These are phyloP conservation scores for Ambispora gerdemannii DNA, from an alignment of 192 early-diverging fungal species.

Conservation along the genomic window DNA sequence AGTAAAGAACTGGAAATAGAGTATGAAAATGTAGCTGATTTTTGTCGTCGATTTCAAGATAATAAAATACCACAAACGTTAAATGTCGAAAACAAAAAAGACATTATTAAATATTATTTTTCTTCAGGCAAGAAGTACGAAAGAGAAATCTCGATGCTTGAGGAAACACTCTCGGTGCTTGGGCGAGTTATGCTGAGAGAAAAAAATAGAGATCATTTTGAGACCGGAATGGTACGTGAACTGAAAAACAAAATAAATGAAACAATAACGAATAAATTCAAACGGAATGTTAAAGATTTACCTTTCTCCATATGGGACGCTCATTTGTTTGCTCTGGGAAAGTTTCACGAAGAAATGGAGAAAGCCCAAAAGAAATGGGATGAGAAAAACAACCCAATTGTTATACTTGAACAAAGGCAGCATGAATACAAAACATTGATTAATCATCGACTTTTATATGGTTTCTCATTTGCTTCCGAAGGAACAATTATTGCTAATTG, in stretches of 20 bases:
- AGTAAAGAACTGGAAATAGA: constrained; percentile 6
- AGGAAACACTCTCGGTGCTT: background rate
- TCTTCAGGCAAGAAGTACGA: background rate
- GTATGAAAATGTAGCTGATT: background rate
- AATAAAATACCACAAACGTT: background rate
- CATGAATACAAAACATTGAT: constrained; percentile 13
- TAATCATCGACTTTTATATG: constrained; percentile 15
- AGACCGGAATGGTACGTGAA: constrained; percentile 5
- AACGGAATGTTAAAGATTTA: background rate
- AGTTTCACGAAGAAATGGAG: constrained; percentile 16
- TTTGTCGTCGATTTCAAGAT: background rate
- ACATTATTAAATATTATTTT: background rate
- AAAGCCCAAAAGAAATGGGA: constrained; percentile 12
- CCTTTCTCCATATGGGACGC: constrained; percentile 2
- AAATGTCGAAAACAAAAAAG: constrained; percentile 14
- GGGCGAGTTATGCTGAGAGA: background rate
- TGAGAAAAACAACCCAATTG: constrained; percentile 5
- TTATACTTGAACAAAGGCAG: constrained; percentile 23
- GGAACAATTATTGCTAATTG: constrained; percentile 1
- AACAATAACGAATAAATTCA: background rate
- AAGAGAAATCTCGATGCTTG: background rate
- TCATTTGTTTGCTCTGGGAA: constrained; percentile 6
- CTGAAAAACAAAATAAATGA: background rate
- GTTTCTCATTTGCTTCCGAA: constrained; percentile 7
- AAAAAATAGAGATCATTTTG: background rate